These are phyloP conservation scores for Komagataella phaffii DNA, from an alignment of 805 yeast genomes.

Conservation along the genomic window DNA sequence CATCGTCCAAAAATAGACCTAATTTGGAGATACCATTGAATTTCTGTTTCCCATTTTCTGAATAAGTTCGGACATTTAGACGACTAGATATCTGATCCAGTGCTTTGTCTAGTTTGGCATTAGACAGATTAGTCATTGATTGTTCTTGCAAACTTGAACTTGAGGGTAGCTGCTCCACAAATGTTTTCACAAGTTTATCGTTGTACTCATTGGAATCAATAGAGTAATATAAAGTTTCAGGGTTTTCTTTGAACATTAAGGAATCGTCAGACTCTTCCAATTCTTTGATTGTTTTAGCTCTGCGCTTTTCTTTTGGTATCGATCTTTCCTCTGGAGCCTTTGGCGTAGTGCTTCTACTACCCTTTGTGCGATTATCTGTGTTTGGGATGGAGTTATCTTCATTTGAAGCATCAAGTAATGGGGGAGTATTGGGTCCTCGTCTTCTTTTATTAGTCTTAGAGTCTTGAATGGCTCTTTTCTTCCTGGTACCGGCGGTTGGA, in stretches of 20 bases:
- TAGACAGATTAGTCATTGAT: constrained; percentile 5
- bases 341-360: neutral
- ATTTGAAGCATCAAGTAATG: neutral
- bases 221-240: constrained; percentile 24
- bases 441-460: neutral
- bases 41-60: constrained; percentile 44
- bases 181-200: constrained; percentile 18
- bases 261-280: neutral
- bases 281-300: neutral
- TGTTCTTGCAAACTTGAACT: neutral
- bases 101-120: constrained; percentile 8
- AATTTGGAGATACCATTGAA: constrained; percentile 58
- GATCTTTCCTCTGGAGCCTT: neutral
- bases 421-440: constrained; percentile 1
- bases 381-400: neutral
- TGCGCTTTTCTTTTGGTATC: neutral
- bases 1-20: constrained; percentile 37
- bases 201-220: constrained; percentile 33
- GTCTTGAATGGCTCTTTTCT: neutral
- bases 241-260: constrained; percentile 4
- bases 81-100: constrained; percentile 10
- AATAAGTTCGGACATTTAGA: constrained; percentile 33
- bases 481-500: constrained; percentile 6
- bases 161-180: constrained; percentile 12
- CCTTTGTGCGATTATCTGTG: neutral